Evolutionary conservation across 495 filamentous ascomycete species (phyloP).

Genomic region (Aspergillus incahuasiensis): DNA sequence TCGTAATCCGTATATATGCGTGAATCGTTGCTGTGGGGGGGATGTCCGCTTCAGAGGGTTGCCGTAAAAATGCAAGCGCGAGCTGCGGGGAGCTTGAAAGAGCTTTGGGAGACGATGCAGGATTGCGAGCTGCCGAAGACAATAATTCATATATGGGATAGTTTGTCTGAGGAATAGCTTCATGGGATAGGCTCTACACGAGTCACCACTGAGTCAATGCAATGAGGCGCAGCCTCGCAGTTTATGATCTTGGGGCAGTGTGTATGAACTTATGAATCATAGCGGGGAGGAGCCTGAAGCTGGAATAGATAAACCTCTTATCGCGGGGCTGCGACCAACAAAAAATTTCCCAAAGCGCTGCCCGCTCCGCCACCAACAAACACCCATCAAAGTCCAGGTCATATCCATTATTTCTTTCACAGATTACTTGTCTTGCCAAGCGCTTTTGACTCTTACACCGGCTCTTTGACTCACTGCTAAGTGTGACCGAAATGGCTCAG

Average conservation of each 20-base stretch:
- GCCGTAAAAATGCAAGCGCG: not conserved
- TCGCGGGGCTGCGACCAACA: conserved; percentile 15
- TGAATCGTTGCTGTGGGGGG: not conserved
- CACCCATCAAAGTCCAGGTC: not conserved
- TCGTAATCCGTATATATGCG: not conserved
- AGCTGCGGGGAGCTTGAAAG: not conserved
- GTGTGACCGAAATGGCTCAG: conserved; percentile 40
- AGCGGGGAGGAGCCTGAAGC: not conserved
- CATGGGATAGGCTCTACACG: not conserved
- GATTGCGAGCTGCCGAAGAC: not conserved
- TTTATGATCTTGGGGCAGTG: not conserved
- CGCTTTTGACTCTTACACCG: not conserved
- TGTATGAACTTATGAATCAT: conserved; percentile 7
- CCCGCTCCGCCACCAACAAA: conserved; percentile 1
- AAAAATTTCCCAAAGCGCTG: not conserved
- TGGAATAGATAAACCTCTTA: conserved; percentile 15
- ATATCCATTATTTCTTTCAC: not conserved
- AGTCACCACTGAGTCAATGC: not conserved
- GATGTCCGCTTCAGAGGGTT: not conserved
- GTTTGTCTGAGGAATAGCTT: not conserved
- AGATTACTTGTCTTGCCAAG: not conserved
- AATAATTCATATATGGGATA: not conserved
- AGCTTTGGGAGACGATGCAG: not conserved
- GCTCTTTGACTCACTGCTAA: conserved; percentile 13
- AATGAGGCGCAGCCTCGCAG: not conserved